Conservation (phyloP, 1,284 basidiomycete genomes). For the Lentinula novae-zelandiae region DNA sequence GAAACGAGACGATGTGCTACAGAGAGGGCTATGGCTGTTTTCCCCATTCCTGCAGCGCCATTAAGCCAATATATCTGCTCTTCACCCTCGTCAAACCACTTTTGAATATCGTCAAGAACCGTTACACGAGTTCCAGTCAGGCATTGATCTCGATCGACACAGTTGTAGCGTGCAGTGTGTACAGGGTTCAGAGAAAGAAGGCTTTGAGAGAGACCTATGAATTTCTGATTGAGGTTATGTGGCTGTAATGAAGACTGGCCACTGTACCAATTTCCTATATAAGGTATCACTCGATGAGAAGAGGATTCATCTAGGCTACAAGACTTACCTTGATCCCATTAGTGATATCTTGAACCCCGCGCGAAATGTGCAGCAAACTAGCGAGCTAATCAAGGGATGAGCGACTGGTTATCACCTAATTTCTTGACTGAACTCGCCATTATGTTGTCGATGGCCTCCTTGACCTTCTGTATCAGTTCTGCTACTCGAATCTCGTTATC, state of each 20-base stretch:
- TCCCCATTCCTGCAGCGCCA: conserved; percentile 5
- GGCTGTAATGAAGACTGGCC: background rate
- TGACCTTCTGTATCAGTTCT: background rate
- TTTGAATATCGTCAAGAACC: conserved; percentile 1
- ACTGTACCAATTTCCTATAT: background rate
- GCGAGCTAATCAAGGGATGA: background rate
- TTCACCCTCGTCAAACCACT: background rate
- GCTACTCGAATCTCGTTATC: background rate
- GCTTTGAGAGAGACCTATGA: background rate
- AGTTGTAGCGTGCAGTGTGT: conserved; percentile 1
- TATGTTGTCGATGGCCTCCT: background rate
- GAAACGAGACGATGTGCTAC: background rate
- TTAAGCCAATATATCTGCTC: conserved; percentile 3
- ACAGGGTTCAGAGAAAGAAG: background rate
- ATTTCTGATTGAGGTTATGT: background rate
- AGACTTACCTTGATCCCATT: background rate
- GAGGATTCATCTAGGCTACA: background rate
- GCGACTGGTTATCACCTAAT: background rate
- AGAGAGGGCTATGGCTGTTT: conserved; percentile 4
- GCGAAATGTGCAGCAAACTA: background rate
- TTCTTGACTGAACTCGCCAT: background rate
- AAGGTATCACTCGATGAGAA: background rate
- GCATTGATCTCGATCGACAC: conserved; percentile 1
- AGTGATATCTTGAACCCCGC: background rate
- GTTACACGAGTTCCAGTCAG: background rate